A percentile compares a stretch with the other conserved stretches of the same genome.
Conservation (phyloP, 1,284 basidiomycete species). For the Ustilago hordei region DNA sequence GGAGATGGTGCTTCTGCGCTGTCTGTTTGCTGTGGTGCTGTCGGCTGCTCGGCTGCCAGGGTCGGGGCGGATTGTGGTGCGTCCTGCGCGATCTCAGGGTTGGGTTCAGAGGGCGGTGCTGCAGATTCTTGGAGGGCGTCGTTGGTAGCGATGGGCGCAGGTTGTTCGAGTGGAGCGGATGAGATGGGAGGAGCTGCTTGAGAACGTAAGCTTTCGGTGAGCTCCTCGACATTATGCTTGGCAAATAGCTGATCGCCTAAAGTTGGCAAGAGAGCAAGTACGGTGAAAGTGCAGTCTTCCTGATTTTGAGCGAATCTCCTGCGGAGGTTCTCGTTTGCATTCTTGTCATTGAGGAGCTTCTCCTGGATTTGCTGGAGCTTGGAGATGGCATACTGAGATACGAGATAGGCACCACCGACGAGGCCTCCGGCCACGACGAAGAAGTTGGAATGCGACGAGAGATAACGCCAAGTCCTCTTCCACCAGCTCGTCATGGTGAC, state of each 20-base stretch:
- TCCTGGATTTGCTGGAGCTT: slow-evolving; percentile 80
- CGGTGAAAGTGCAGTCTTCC: slow-evolving; percentile 83
- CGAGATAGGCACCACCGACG: slow-evolving; percentile 77
- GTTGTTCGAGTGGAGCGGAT: slow-evolving; percentile 58
- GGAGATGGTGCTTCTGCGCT: slow-evolving; percentile 25
- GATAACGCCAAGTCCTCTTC: slow-evolving; percentile 44
- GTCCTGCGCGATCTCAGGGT: neutral
- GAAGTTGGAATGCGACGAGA: slow-evolving; percentile 53
- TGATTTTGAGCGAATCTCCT: slow-evolving; percentile 84
- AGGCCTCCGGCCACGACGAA: slow-evolving; percentile 71
- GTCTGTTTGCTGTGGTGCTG: neutral
- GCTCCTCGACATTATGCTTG: slow-evolving; percentile 83
- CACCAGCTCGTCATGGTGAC: slow-evolving; percentile 48
- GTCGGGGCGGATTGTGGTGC: neutral
- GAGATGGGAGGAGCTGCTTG: slow-evolving; percentile 25
- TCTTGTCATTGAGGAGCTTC: slow-evolving; percentile 76
- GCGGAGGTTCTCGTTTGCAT: slow-evolving; percentile 80
- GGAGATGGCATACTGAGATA: slow-evolving; percentile 77
- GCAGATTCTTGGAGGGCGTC: slow-evolving; percentile 10
- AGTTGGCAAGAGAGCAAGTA: slow-evolving; percentile 82
- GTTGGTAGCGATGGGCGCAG: slow-evolving; percentile 15
- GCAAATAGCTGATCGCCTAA: slow-evolving; percentile 79
- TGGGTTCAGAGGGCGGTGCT: slow-evolving; percentile 14
- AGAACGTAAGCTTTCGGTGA: slow-evolving; percentile 78
- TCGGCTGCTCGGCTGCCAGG: neutral